Evolutionary conservation across 208 protist species (phyloP).

Genomic region (Entamoeba dispar): DNA sequence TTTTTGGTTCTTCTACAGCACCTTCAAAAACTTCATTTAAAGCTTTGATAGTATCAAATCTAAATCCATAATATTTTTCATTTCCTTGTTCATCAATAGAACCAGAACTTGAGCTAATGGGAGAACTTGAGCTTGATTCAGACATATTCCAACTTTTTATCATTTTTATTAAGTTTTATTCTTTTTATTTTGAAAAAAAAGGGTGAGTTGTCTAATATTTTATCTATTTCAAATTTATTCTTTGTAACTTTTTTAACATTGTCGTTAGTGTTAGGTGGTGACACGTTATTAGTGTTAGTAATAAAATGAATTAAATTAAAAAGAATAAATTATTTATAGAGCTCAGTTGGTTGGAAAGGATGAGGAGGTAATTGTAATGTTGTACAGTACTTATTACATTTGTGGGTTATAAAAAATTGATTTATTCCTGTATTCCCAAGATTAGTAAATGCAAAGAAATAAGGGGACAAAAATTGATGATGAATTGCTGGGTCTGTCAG

Average conservation of each 20-base stretch:
- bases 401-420: neutral
- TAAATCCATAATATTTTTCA: neutral
- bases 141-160: neutral
- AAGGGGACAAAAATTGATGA: neutral
- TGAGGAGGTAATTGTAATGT: neutral
- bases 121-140: neutral
- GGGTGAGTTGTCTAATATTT: too few relatives aligned
- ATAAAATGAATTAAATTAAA: too few relatives aligned
- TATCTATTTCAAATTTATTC: too few relatives aligned
- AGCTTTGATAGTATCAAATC: neutral
- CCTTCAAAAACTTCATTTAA: neutral
- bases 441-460: neutral
- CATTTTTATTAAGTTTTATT: too few relatives aligned
- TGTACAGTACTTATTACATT: neutral
- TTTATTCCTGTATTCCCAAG: neutral
- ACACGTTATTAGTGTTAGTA: too few relatives aligned
- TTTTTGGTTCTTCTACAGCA: neutral
- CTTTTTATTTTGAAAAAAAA: too few relatives aligned
- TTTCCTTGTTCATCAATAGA: neutral
- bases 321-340: too few relatives aligned
- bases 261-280: too few relatives aligned
- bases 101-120: neutral
- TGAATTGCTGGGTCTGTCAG: neutral
- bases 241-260: too few relatives aligned
- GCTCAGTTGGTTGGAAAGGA: neutral